Base-by-base conservation (phyloP, 495 filamentous ascomycete genomes). In the Neurospora sp. region DNA sequence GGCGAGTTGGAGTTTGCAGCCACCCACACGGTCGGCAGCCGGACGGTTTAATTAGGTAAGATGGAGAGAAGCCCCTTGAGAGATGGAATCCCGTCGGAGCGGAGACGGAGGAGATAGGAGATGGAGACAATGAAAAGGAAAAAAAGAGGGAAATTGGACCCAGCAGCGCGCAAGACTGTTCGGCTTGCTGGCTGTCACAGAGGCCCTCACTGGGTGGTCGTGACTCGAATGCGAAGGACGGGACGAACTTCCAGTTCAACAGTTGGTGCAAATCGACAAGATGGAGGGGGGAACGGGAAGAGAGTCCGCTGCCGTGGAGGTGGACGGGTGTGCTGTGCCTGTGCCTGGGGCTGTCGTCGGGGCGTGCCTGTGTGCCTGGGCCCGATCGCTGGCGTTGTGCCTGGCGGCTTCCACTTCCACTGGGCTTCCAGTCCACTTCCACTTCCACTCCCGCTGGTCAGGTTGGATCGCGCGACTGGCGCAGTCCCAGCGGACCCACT, bases 121-220 rank as follows among this genome's bases (percentile, higher is more conserved):
- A 66, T 66, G 20, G 38, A 42, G 66, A 37, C n/a, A 42, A 31
- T 23, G 38, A 71, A 73, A 71, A 71, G 44, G 62, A 46, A 62
- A 72, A 35, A 69, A 69, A 66, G 39, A 76, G 31, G 39, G 66
- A 42, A 66, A 35, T 75, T 46, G 72, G 73, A 78, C 74, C 76
- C 76, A 78, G 75, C 76, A 76, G 76, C 76, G 76, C 73, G 76
- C 72, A 69, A 74, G 74, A 69, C 74, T 71, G 71, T 66, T 27
- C 54, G 73, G 73, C 39, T 73, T 76, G 76, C 76, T 76, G 76
- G 76, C 73, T 69, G 38, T 72, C 54, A 66, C 54, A 66, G 54
- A 66, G 54, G 54, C 27, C 54, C 54, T 66, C 54, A 66, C 54
- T 66, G 14, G 14, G 54, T 66, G 54, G 54, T 66, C 54, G 54